Base-by-base conservation (phyloP, 2,329 filamentous ascomycete genomes). In the Hypoxylon sp. region DNA sequence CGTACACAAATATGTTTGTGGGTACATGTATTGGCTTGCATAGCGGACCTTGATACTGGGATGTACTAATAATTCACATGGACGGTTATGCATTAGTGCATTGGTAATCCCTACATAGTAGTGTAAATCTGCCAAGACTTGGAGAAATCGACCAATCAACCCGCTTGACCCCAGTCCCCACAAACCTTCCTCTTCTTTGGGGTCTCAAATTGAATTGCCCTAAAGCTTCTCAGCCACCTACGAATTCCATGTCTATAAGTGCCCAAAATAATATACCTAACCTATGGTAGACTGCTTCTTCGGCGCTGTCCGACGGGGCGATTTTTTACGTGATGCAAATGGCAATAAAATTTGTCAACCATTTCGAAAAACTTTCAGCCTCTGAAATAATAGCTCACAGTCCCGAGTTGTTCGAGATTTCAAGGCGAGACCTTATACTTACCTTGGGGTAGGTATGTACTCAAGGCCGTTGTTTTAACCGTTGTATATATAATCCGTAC, bases 91-190 rank as follows among this genome's bases (percentile, higher is more conserved):
- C 56, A 52, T 26, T 51, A 56, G n/a, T 42, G 33, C 13, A 44
- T 19, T 37, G 3, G 22, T 52, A 51, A 44, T 52, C 29, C 39
- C 39, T 65, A 31, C 29, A 31, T 31, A 31, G 5, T 31, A 58
- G 54, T 19, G 47, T 47, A 58, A 68, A 68, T 62, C 59, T 68
- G 68, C 65, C 68, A 68, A 70, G 68, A 61, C 47, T 61, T 66
- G 50, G 63, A 50, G 62, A 68, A 66, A 55, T 57, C 58, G 37
- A 26, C 68, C 65, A 70, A 70, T 70, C 63, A 66, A 39, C 55
- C 17, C 17, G 55, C 65, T 54, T 64, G 62, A 70, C 68, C 68
- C 68, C 68, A 47, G 65, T 59, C 68, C 50, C 68, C 68, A 44
- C 68, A 68, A 61, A 63, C 24, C 35, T 22, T 37, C 54, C 54